Evolutionary conservation across 2,329 filamentous ascomycete genomes (phyloP).

Genomic region (Penicillium brevicompactum): DNA sequence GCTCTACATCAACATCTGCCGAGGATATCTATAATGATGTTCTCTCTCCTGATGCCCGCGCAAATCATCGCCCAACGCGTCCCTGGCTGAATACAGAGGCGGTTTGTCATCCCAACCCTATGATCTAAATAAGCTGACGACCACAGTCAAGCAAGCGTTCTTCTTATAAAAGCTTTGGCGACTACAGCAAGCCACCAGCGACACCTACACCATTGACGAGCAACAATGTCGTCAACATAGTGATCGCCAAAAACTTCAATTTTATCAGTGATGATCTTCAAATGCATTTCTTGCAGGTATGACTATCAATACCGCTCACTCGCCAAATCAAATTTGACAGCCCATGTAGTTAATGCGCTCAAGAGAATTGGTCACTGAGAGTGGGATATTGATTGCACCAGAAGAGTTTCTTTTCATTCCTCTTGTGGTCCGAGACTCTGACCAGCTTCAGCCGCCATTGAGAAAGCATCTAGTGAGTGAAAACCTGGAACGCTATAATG

Average conservation of each 20-base stretch:
- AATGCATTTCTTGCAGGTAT: slow-evolving; percentile 70
- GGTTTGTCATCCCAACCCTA: slow-evolving; percentile 14
- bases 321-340: slow-evolving; percentile 13
- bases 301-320: background rate
- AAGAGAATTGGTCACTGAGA: slow-evolving; percentile 74
- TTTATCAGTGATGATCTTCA: slow-evolving; percentile 74
- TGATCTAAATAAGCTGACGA: slow-evolving; percentile 3
- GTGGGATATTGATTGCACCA: slow-evolving; percentile 72
- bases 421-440: slow-evolving; percentile 54
- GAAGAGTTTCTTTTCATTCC: slow-evolving; percentile 79
- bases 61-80: slow-evolving; percentile 16
- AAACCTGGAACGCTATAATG: background rate
- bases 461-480: slow-evolving; percentile 45
- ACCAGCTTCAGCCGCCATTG: slow-evolving; percentile 34
- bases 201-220: slow-evolving; percentile 46
- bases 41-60: slow-evolving; percentile 48
- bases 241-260: slow-evolving; percentile 81
- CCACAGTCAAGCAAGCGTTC: slow-evolving; percentile 25
- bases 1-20: slow-evolving; percentile 70
- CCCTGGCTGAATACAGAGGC: slow-evolving; percentile 20
- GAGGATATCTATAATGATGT: slow-evolving; percentile 79
- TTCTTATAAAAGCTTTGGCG: slow-evolving; percentile 20
- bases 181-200: slow-evolving; percentile 22
- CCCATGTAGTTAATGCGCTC: slow-evolving; percentile 72
- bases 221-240: slow-evolving; percentile 72